Conservation (phyloP, 140 eudicot species). For the Cichorium intybus region DNA sequence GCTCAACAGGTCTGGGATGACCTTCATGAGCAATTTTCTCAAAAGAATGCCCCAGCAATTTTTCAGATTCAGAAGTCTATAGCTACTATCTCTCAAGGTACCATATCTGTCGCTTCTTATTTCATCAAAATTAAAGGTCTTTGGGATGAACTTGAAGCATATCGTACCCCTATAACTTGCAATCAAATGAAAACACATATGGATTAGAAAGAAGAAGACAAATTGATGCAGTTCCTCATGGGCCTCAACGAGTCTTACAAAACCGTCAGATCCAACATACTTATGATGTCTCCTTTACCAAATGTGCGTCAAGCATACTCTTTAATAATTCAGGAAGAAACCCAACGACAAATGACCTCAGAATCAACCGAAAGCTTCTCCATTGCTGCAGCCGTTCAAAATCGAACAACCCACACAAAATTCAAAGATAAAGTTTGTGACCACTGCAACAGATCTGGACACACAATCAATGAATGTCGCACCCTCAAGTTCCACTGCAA, state of each 20-base stretch:
- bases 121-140: neutral
- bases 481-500: neutral
- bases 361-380: neutral
- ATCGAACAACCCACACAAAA: too few species aligned
- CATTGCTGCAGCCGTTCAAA: too few species aligned
- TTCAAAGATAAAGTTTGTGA: too few species aligned
- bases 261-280: neutral
- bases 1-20: slow-evolving; percentile 6
- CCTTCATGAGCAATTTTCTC: neutral
- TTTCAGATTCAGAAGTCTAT: slow-evolving; percentile 9
- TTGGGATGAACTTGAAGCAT: neutral
- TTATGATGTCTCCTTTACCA: slow-evolving; percentile 15
- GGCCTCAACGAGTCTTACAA: slow-evolving; percentile 1
- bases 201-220: slow-evolving; percentile 2
- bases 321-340: too few species aligned
- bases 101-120: neutral
- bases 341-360: neutral
- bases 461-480: slow-evolving; percentile 9
- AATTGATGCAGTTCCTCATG: neutral
- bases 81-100: neutral
- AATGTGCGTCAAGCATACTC: slow-evolving; percentile 12
- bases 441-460: slow-evolving; percentile 4
- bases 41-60: slow-evolving; percentile 8
- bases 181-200: neutral
- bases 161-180: neutral